Evolutionary conservation across 441 rosid species (phyloP), one percentile per base, ranked within the genome.

Genomic region (Pelargonium australe): DNA sequence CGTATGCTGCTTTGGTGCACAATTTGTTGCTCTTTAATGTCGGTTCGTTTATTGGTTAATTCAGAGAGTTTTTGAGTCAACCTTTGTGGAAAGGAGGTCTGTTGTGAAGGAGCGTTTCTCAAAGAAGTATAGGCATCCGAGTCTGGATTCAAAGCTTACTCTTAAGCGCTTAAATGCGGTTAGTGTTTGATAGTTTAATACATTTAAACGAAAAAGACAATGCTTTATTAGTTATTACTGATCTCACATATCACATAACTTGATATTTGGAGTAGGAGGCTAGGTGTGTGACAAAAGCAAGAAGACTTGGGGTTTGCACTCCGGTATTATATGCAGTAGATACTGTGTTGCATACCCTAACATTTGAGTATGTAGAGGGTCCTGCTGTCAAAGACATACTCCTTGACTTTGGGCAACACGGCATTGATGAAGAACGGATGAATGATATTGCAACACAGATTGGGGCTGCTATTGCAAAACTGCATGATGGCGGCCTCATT

Each of bases 401-500:
- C 76, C 93, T 92, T 47, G 87, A 85, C 63, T 85, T 95, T 45
- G 98, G 99, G 6, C 74, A 65, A 0, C 73, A 67, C 43, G 92
- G 97, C 67, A 65, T 87, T 34, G 83, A 81, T 60, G 88, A 85
- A 76, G 89, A 88, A 81, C 79, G 77, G 37, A 73, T 91, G 70
- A 73, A 78, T 73, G 90, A 91, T 74, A 81, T 91, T 23, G 96
- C 99, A 23, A 58, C 65, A 4, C 97, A 94, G 81, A 91, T 94
- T 71, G 99, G 97, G 0, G 81, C 76, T 71, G 92, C 96, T 1
- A 85, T 91, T 17, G 97, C 83, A 14, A 95, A 95, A 74, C 80
- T 92, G 12, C 99, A 95, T 72, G 99, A 90, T 49, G 98, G 98
- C 62, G 97, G 96, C 63, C 92, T 95, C 66, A 75, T 90, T 78